Evolutionary conservation across 2,329 filamentous ascomycete species (phyloP).

Genomic region (Coleophoma eucalyptorum): DNA sequence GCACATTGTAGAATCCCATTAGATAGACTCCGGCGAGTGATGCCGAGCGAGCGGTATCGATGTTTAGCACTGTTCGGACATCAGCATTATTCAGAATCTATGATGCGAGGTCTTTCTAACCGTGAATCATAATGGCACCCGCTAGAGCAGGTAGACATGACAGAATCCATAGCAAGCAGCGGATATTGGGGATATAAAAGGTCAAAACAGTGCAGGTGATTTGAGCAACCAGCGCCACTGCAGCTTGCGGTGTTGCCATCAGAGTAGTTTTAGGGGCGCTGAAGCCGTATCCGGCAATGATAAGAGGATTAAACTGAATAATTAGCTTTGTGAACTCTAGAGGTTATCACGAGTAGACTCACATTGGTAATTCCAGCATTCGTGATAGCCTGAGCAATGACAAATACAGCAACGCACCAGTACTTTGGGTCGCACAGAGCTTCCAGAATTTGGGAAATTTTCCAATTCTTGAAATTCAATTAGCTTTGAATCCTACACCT

Average conservation of each 20-base stretch:
- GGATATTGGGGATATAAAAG: conserved; percentile 1
- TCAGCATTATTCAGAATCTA: neutral
- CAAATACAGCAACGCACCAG: conserved; percentile 15
- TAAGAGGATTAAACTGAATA: conserved; percentile 26
- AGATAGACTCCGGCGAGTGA: conserved; percentile 57
- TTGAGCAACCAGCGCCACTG: conserved; percentile 1
- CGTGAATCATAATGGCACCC: conserved; percentile 53
- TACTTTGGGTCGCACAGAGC: conserved; percentile 28
- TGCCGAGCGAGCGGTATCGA: conserved; percentile 42
- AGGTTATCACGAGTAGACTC: neutral
- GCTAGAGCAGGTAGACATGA: conserved; percentile 46
- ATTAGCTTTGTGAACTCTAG: neutral
- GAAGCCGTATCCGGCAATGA: conserved; percentile 31
- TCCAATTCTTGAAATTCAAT: conserved; percentile 7
- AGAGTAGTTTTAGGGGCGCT: conserved; percentile 30
- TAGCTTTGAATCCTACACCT: too few relatives aligned
- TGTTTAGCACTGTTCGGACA: neutral
- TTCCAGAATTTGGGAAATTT: conserved; percentile 32
- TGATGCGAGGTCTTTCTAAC: conserved; percentile 31
- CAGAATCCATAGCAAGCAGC: conserved; percentile 2
- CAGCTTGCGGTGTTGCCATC: conserved; percentile 59
- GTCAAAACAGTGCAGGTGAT: neutral
- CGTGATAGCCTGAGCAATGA: conserved; percentile 27
- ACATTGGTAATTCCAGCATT: conserved; percentile 35
- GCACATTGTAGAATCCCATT: conserved; percentile 32